Percentiles rank a stretch among this genome's conserved stretches.
Evolutionary conservation across 148 eudicot species (phyloP).

Genomic region (Arbutus unedo): DNA sequence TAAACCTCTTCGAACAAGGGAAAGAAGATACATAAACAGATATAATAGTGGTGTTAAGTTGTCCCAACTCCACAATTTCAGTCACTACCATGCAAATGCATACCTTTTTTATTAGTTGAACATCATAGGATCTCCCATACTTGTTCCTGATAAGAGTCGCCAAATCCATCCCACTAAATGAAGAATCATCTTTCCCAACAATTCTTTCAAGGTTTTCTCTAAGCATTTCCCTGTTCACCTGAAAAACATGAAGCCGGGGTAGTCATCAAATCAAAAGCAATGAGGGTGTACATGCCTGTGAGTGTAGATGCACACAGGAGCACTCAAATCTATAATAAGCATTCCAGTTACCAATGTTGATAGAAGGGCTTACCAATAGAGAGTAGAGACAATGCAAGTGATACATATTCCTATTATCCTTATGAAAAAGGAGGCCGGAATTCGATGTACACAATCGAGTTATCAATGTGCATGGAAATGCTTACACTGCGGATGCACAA

Average conservation of each 20-base stretch:
- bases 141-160: slow-evolving; percentile 86
- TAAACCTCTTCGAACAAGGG: not conserved
- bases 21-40: not conserved
- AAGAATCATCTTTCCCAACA: slow-evolving; percentile 77
- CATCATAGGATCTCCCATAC: slow-evolving; percentile 94
- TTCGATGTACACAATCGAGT: not conserved
- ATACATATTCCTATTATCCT: not conserved
- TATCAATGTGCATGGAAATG: not conserved
- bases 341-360: not conserved
- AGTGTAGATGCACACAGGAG: not conserved
- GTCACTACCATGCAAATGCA: not conserved
- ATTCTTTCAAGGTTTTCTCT: slow-evolving; percentile 81
- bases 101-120: slow-evolving; percentile 92
- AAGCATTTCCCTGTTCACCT: slow-evolving; percentile 50
- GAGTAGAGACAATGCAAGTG: not conserved
- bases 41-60: not conserved
- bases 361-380: not conserved
- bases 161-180: slow-evolving; percentile 79
- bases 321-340: not conserved
- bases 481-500: not conserved
- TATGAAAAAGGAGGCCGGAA: not conserved
- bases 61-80: not conserved
- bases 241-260: slow-evolving; percentile 18
- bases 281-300: not conserved
- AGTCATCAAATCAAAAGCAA: not conserved